Percentiles rank a stretch among this genome's conserved stretches.
Conservation (phyloP, 192 early-diverging fungal genomes). For the Coemansia pectinata region DNA sequence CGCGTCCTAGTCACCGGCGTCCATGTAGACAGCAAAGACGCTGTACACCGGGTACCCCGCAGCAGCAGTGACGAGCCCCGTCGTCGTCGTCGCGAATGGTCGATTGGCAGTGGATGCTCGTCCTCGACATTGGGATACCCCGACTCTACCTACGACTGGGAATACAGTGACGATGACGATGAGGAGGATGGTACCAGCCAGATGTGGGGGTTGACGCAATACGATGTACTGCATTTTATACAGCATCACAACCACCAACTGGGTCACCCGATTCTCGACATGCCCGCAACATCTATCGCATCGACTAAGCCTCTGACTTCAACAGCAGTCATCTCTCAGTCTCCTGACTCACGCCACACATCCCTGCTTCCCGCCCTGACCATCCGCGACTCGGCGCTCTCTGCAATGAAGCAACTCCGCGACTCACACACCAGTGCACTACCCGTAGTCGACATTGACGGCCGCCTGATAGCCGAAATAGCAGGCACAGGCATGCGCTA, state of each 20-base stretch:
- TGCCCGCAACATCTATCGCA: neutral
- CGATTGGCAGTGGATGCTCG: constrained; percentile 4
- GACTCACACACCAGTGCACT: constrained; percentile 44
- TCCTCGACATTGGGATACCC: neutral
- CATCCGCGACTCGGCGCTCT: constrained; percentile 42
- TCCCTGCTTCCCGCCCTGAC: constrained; percentile 3
- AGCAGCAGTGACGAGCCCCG: neutral
- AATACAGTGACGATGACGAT: constrained; percentile 5
- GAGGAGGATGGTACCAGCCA: constrained; percentile 5
- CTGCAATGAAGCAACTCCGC: constrained; percentile 28
- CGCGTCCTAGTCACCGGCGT: constrained; percentile 36
- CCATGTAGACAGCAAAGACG: neutral
- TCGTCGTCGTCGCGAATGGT: neutral
- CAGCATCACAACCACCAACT: constrained; percentile 56
- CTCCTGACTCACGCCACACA: neutral
- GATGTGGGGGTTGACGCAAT: constrained; percentile 49
- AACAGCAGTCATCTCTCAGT: neutral
- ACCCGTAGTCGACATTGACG: constrained; percentile 48
- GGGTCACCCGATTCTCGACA: constrained; percentile 15
- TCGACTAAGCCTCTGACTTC: neutral
- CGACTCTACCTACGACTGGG: neutral
- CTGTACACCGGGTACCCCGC: neutral
- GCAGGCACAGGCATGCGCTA: constrained; percentile 39
- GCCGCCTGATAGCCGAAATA: constrained; percentile 41
- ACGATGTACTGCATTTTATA: constrained; percentile 52